Conservation (phyloP, 495 filamentous ascomycete species). For the Lasiosphaeria hispida region DNA sequence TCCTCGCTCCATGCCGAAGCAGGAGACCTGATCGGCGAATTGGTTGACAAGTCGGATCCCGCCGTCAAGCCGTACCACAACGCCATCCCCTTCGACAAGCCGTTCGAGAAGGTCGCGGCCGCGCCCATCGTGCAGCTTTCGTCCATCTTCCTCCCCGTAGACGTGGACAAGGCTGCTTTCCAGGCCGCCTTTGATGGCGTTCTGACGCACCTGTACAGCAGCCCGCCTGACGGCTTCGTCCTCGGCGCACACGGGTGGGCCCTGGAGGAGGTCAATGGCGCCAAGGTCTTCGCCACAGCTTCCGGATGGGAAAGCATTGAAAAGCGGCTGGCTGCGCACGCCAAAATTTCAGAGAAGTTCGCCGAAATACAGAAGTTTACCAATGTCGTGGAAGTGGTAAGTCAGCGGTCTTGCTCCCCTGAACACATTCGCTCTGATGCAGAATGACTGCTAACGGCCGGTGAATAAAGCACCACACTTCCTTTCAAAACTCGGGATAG, state of each 20-base stretch:
- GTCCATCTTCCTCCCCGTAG: conserved; percentile 11
- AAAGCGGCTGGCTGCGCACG: conserved; percentile 11
- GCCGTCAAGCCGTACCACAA: conserved; percentile 13
- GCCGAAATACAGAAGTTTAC: conserved; percentile 15
- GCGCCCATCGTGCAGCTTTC: conserved; percentile 16
- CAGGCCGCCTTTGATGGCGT: conserved; percentile 12
- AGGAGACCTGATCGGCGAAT: conserved; percentile 1
- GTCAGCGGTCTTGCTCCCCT: conserved; percentile 4
- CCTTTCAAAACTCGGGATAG: not conserved
- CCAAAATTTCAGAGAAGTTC: conserved; percentile 9
- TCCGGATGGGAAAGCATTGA: conserved; percentile 20
- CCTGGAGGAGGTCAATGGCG: conserved; percentile 14
- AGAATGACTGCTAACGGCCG: not conserved
- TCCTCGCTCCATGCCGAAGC: conserved; percentile 6
- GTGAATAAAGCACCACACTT: conserved; percentile 9
- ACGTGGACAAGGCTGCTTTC: conserved; percentile 15
- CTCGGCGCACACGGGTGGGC: conserved; percentile 19
- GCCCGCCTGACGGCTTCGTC: conserved; percentile 17
- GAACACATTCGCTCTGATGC: not conserved
- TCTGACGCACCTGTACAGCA: not conserved
- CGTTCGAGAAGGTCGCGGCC: conserved; percentile 11
- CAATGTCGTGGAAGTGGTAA: conserved; percentile 15
- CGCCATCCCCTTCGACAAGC: conserved; percentile 12
- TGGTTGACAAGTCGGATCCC: conserved; percentile 16
- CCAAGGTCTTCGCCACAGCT: conserved; percentile 16